These are phyloP conservation scores for Cladosporium austrohemisphaericum DNA, from an alignment of 2,329 filamentous ascomycete species.

Conservation along the genomic window DNA sequence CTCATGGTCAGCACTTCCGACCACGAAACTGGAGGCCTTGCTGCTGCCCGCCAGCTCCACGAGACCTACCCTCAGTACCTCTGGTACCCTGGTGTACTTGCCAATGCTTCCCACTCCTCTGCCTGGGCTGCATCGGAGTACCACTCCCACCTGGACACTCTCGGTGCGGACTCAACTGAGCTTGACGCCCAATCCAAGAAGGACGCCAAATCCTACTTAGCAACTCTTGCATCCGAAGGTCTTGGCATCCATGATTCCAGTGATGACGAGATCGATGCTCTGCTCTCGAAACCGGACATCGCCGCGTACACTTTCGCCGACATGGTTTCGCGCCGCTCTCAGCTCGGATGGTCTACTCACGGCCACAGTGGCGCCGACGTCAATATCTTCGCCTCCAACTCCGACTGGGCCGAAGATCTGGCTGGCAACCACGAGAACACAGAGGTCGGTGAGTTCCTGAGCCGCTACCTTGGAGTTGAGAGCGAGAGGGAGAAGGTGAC, in stretches of 20 bases:
- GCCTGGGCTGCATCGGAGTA: slow-evolving; percentile 67
- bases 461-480: slow-evolving; percentile 74
- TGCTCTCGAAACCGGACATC: slow-evolving; percentile 57
- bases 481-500: slow-evolving; percentile 78
- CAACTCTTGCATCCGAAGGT: slow-evolving; percentile 62
- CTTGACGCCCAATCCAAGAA: slow-evolving; percentile 23
- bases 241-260: slow-evolving; percentile 74
- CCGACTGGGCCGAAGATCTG: slow-evolving; percentile 58
- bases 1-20: slow-evolving; percentile 88
- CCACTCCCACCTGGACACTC: slow-evolving; percentile 51
- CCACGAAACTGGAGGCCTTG: slow-evolving; percentile 90
- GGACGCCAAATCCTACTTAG: slow-evolving; percentile 62
- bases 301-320: slow-evolving; percentile 67
- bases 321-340: slow-evolving; percentile 82
- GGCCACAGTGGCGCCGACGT: slow-evolving; percentile 88
- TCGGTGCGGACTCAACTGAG: slow-evolving; percentile 26
- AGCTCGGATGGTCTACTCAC: slow-evolving; percentile 91
- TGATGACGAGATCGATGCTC: slow-evolving; percentile 63
- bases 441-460: slow-evolving; percentile 79
- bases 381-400: slow-evolving; percentile 85
- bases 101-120: slow-evolving; percentile 71
- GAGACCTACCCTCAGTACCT: slow-evolving; percentile 62
- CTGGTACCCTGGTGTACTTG: slow-evolving; percentile 81
- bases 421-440: slow-evolving; percentile 92
- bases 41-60: slow-evolving; percentile 70